Evolutionary conservation across 257 asterid species (phyloP).

Genomic region (Ilex aquifolium): DNA sequence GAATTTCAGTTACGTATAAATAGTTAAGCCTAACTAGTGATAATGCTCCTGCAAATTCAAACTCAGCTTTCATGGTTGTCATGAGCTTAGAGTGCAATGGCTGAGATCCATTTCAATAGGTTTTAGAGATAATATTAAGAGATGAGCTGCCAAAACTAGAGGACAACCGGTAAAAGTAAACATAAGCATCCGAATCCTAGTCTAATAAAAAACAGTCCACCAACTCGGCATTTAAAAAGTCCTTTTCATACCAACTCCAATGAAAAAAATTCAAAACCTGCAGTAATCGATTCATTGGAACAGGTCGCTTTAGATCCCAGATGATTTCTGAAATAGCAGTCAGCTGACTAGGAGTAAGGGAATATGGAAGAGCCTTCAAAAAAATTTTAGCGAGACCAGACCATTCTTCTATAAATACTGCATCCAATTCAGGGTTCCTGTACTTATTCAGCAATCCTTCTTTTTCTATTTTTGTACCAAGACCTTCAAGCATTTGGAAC

Average conservation of each 20-base stretch:
- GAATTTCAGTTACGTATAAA: too few relatives aligned
- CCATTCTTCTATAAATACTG: constrained; percentile 60
- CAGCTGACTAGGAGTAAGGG: constrained; percentile 80
- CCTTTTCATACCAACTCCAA: background rate
- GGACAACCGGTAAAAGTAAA: too few relatives aligned
- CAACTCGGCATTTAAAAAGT: too few relatives aligned
- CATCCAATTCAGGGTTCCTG: constrained; percentile 53
- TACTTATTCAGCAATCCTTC: constrained; percentile 69
- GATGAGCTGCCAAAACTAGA: too few relatives aligned
- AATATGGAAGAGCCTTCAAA: constrained; percentile 75
- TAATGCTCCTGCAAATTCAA: too few relatives aligned
- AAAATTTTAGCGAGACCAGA: constrained; percentile 54
- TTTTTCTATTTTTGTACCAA: constrained; percentile 67
- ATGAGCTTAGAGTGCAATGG: too few relatives aligned
- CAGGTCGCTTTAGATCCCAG: constrained; percentile 88
- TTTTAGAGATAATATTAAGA: too few relatives aligned
- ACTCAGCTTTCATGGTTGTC: too few relatives aligned
- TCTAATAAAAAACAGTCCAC: background rate
- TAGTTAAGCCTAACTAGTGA: too few relatives aligned
- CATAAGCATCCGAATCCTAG: too few relatives aligned
- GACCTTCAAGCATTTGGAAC: constrained; percentile 93
- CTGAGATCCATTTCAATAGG: too few relatives aligned
- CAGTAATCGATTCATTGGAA: constrained; percentile 88
- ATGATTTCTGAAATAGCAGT: constrained; percentile 82
- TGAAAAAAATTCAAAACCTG: constrained; percentile 49